Evolutionary conservation across 2,329 filamentous ascomycete genomes (phyloP).

Genomic region (Esteya vermicola): DNA sequence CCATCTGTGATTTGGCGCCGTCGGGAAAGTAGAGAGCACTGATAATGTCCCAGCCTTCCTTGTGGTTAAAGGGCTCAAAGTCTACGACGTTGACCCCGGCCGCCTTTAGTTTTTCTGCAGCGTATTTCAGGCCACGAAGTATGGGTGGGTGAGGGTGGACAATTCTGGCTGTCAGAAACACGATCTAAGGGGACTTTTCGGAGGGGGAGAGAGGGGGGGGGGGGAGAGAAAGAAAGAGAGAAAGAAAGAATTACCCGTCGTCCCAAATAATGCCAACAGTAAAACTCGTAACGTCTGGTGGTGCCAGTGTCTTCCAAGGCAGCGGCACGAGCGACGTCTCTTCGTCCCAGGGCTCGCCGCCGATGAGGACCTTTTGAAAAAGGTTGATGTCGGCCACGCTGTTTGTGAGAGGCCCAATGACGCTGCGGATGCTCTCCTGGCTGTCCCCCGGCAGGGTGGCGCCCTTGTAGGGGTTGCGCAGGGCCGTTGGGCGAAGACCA

Average conservation of each 20-base stretch:
- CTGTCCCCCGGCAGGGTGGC: conserved; percentile 13
- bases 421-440: conserved; percentile 21
- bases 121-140: background rate
- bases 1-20: background rate
- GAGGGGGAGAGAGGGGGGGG: no score
- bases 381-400: conserved; percentile 39
- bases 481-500: conserved; percentile 15
- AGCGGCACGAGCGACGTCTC: conserved; percentile 54
- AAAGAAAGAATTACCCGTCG: background rate
- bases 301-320: conserved; percentile 26
- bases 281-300: background rate
- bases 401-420: conserved; percentile 49
- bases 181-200: no score
- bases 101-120: background rate
- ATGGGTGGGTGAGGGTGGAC: background rate
- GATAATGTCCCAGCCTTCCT: background rate
- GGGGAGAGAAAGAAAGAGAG: no score
- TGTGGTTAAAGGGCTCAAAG: background rate
- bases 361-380: conserved; percentile 36
- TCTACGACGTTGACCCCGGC: background rate
- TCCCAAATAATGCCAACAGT: background rate
- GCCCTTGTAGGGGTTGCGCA: conserved; percentile 43
- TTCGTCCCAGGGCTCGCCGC: conserved; percentile 45
- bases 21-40: conserved; percentile 1
- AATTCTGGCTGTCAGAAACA: background rate